Evolutionary conservation across 2,329 filamentous ascomycete species (phyloP), one percentile per base, ranked within the genome.

Genomic region (Colletotrichum tamarilloi): DNA sequence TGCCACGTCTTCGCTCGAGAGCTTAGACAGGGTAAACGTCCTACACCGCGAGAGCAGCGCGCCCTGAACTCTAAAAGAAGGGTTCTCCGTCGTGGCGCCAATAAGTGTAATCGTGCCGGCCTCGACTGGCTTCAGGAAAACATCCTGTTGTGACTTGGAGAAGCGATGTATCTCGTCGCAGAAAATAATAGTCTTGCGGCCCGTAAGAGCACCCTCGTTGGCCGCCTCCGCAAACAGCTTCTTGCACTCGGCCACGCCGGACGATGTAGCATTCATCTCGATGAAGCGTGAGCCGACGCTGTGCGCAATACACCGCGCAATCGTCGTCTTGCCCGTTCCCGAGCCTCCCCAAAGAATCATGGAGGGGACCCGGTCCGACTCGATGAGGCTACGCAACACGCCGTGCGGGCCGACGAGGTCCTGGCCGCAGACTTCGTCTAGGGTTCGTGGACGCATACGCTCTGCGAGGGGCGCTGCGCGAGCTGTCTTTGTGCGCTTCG

Each of bases 91-190:
- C 4, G 97, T 99, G 7, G 97, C 97, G 12, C 95, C 97, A 74
- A 98, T 97, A 35, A 99, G 87, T 0, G 94, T 98, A 76, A 99
- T 92, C 32, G 94, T 93, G 6, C 97, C 97, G 1, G 92, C 92
- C 83, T 99, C 97, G 26, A 98, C 96, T 0, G 96, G 96, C 19
- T 93, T 94, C 1, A 99, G 86, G 77, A 98, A 98, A 1, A 98
- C 93, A 82, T 98, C 97, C 80, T 99, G 97, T 81, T 98, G 97
- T 0, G 92, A 89, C 83, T 98, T 98, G 77, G 90, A 93, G 86
- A 98, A 98, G 32, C 96, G 88, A 82, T 98, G 95, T 60, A 98
- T 97, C 85, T 98, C 97, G 84, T 99, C 97, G 84, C 96, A 98
- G 82, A 99, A 99, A 75, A 99, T 91, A 75, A 99, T 97, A 0